Conservation (phyloP, 1,139 yeast genomes). For the Pichia terricola region DNA sequence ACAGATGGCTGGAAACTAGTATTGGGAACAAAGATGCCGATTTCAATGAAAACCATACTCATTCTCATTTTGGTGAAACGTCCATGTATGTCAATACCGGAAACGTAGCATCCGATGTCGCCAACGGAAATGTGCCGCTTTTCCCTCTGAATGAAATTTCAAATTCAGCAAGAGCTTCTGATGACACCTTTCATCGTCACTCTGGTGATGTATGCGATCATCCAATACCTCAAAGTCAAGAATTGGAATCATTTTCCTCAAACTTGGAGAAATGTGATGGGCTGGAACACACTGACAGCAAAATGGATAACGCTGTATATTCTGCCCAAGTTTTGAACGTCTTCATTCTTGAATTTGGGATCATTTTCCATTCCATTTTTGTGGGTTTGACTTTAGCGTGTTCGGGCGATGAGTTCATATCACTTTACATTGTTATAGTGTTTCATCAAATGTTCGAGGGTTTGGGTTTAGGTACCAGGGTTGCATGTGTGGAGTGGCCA, state of each 20-base stretch:
- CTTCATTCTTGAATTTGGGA: conserved; percentile 45
- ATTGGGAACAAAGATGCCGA: conserved; percentile 16
- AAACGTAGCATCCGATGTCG: no score
- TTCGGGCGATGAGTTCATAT: conserved; percentile 58
- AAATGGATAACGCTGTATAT: no score
- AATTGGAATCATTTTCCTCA: conserved; percentile 3
- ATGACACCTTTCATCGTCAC: no score
- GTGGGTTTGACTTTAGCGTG: conserved; percentile 45
- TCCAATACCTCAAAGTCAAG: no score
- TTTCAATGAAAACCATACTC: conserved; percentile 27
- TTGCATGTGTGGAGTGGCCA: conserved; percentile 69
- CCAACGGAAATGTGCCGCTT: no score
- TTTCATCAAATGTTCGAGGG: conserved; percentile 95
- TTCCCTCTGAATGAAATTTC: no score
- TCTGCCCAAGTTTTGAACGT: conserved; percentile 39
- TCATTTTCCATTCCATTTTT: conserved; percentile 46
- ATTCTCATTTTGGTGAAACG: conserved; percentile 43
- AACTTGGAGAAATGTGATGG: no score
- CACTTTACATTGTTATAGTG: conserved; percentile 72
- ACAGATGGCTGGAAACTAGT: conserved; percentile 38
- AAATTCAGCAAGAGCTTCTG: no score
- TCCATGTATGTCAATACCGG: conserved; percentile 7
- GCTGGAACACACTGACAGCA: no score
- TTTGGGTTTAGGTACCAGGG: conserved; percentile 78
- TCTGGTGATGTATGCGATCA: no score